A percentile compares a stretch with the other conserved stretches of the same genome.
These are phyloP conservation scores for Malus hybrid DNA, from an alignment of 331 rosid genomes.

Conservation along the genomic window DNA sequence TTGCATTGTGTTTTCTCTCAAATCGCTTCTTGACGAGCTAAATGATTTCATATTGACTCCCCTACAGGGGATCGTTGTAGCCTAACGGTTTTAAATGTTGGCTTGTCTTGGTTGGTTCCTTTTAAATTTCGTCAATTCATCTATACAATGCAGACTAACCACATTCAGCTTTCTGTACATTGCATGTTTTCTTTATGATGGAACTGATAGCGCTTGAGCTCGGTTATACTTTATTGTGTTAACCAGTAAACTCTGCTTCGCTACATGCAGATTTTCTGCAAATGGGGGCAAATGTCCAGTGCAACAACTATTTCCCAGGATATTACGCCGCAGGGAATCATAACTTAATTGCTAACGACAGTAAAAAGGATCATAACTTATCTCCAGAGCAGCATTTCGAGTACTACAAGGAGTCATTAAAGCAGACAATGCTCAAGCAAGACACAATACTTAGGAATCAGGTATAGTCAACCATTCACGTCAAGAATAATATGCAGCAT, in stretches of 20 bases:
- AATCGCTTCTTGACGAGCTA: neutral
- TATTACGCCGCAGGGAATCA: constrained; percentile 24
- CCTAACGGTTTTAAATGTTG: neutral
- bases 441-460: constrained; percentile 64
- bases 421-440: constrained; percentile 68
- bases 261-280: constrained; percentile 27
- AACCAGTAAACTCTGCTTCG: constrained; percentile 5
- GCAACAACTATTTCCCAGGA: constrained; percentile 28
- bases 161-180: neutral
- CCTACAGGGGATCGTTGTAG: neutral
- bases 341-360: constrained; percentile 26
- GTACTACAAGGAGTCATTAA: constrained; percentile 44
- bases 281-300: constrained; percentile 42
- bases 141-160: neutral
- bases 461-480: constrained; percentile 30
- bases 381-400: constrained; percentile 20
- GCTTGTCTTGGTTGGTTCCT: neutral
- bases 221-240: neutral
- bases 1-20: neutral
- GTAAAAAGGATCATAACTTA: constrained; percentile 12
- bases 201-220: neutral
- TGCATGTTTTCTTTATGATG: neutral
- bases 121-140: neutral
- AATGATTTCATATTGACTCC: neutral
- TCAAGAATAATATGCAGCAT: neutral